Conservation (phyloP, 1,284 basidiomycete genomes). For the Ganoderma sinense region DNA sequence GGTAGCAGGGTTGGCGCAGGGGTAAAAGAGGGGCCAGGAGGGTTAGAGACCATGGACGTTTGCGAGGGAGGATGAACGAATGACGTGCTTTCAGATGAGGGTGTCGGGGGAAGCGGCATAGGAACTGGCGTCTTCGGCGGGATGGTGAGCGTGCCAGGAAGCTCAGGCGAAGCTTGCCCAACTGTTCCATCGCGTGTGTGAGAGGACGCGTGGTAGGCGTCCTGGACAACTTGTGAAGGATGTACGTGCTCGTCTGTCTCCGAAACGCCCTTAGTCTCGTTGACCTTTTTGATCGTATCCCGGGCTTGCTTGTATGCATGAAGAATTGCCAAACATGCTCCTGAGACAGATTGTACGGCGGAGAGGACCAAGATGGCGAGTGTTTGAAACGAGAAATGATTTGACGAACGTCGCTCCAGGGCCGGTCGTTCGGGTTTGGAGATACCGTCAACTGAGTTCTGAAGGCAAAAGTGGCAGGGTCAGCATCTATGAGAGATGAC, state of each 20-base stretch:
- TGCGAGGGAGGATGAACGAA: slow-evolving; percentile 26
- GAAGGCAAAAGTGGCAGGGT: slow-evolving; percentile 15
- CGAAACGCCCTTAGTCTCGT: slow-evolving; percentile 43
- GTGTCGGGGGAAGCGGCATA: slow-evolving; percentile 13
- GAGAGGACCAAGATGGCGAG: slow-evolving; percentile 75
- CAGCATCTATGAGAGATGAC: slow-evolving; percentile 1
- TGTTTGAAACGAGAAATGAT: slow-evolving; percentile 60
- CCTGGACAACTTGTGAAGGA: background rate
- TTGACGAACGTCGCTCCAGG: slow-evolving; percentile 32
- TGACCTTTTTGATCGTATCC: slow-evolving; percentile 70
- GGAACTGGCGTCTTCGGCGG: slow-evolving; percentile 3
- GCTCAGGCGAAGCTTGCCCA: slow-evolving; percentile 3
- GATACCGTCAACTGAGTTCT: background rate
- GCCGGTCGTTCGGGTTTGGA: slow-evolving; percentile 21
- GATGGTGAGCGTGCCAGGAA: slow-evolving; percentile 23
- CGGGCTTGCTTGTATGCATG: slow-evolving; percentile 72
- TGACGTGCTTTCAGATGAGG: slow-evolving; percentile 23
- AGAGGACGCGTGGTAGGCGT: background rate
- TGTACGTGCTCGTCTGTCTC: background rate
- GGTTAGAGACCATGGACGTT: slow-evolving; percentile 17
- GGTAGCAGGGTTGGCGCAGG: slow-evolving; percentile 12
- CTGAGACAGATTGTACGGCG: slow-evolving; percentile 74
- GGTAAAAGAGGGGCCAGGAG: slow-evolving; percentile 22
- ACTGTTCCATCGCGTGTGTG: slow-evolving; percentile 7
- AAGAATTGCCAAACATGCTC: slow-evolving; percentile 69